Base-by-base conservation (phyloP, 129 eudicot species). In the Arctium minus region DNA sequence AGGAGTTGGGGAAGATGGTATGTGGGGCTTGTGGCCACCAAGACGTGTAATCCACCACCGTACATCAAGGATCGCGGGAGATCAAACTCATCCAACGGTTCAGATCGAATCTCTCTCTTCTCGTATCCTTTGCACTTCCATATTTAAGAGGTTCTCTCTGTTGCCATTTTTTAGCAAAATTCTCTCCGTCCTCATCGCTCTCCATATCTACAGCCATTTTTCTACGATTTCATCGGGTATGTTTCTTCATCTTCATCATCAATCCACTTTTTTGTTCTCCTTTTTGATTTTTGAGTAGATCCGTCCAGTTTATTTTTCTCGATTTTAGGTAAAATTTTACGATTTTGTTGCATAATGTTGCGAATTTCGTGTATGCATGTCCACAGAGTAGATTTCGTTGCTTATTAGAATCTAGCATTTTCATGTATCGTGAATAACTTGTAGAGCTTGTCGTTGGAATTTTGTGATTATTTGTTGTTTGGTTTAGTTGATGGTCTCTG, bases 31-130 rank as follows among this genome's bases (percentile, higher is more conserved):
- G 82, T 68, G 82, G 82, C 75, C 75, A 80, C 83, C 83, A 48
- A 80, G 84, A 88, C 90, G 89, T 92, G 90, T 86, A 86, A 75
- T 64, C 81, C 86, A 74, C 80, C 86, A 72, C 92, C 91, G 86
- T 78, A 50, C 73, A 83, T 84, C 86, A 79, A 88, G 80, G 76
- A 76, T 87, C 85, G 46, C 39, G 18, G 18, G 71, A 38, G 70
- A 35, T 29, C 7, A 76, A 73, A 62, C 10, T 27, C 72, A 90
- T 85, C 92, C 79, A 67, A 89, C 97, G 92, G 88, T 38, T 65
- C 77, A 75, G 6, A 88, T 71, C 56, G 4, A 50, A 46, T 74
- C 50, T 73, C 74, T 70, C 67, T 31, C 74, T 64, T 42, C 74
- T 72, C 82, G 77, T 84, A 86, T 75, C 18, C 72, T 83, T 29